A percentile compares a stretch with the other conserved stretches of the same genome.
Conservation (phyloP, 2,329 filamentous ascomycete genomes). For the Amylocarpus encephaloides region DNA sequence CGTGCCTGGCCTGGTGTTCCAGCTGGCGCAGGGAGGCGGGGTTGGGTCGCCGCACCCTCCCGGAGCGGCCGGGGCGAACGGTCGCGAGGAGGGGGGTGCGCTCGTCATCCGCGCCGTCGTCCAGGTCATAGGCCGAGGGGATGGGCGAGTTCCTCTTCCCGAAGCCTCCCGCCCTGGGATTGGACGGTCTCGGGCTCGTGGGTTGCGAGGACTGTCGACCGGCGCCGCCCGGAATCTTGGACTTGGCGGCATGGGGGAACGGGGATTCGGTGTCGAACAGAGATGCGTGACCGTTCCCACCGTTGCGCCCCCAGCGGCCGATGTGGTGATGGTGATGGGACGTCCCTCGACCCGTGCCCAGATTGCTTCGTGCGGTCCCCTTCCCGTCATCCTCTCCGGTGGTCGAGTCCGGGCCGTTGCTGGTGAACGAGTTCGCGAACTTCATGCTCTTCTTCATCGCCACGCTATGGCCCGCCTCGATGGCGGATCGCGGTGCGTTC, state of each 20-base stretch:
- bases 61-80: constrained; percentile 56
- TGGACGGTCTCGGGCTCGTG: constrained; percentile 58
- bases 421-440: constrained; percentile 74
- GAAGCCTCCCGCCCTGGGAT: constrained; percentile 38
- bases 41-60: constrained; percentile 45
- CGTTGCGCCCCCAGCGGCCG: constrained; percentile 68
- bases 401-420: constrained; percentile 41
- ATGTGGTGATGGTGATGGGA: constrained; percentile 76
- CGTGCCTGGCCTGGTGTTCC: constrained; percentile 62
- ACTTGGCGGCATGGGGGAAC: constrained; percentile 60
- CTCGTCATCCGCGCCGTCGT: constrained; percentile 83
- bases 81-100: constrained; percentile 70
- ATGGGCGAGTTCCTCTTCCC: constrained; percentile 55
- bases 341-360: constrained; percentile 58
- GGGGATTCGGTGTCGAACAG: constrained; percentile 73
- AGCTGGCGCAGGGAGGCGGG: constrained; percentile 59
- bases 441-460: constrained; percentile 91
- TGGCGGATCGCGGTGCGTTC: constrained; percentile 46
- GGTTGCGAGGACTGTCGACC: constrained; percentile 60
- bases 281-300: constrained; percentile 61
- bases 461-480: constrained; percentile 58
- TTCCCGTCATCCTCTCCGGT: constrained; percentile 63
- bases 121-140: constrained; percentile 67
- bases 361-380: constrained; percentile 53
- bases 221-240: constrained; percentile 53